Evolutionary conservation across 2,329 filamentous ascomycete genomes (phyloP).

Genomic region (Cordyceps javanica): DNA sequence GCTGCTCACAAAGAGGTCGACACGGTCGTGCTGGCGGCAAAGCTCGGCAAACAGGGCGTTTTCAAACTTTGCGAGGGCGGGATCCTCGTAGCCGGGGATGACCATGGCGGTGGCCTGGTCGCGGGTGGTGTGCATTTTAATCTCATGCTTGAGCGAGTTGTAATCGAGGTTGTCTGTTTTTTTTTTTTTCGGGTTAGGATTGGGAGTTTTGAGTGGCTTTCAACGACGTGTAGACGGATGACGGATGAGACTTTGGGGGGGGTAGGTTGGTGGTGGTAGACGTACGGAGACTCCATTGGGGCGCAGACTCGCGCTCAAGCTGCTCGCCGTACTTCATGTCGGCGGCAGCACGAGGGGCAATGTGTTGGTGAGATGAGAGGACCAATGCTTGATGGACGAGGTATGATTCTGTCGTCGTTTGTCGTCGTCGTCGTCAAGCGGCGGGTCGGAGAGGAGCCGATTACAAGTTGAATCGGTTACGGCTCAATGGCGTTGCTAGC

Average conservation of each 20-base stretch:
- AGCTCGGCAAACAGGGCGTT: conserved; percentile 65
- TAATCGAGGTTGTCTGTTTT: conserved; percentile 76
- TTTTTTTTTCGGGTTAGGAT: not conserved
- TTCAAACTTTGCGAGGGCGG: conserved; percentile 58
- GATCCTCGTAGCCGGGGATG: conserved; percentile 65
- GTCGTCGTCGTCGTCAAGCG: not conserved
- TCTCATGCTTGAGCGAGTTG: conserved; percentile 77
- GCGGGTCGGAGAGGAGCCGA: not conserved
- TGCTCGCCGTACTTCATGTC: conserved; percentile 43
- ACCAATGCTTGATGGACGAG: not conserved
- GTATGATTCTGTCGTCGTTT: no score
- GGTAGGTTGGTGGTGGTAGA: no score
- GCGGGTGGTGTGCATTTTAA: conserved; percentile 71
- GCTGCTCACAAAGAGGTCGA: conserved; percentile 71
- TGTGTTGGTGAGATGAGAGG: not conserved
- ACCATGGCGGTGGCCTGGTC: conserved; percentile 64
- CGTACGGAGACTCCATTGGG: conserved; percentile 73
- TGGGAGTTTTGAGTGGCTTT: conserved; percentile 5
- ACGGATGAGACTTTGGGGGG: no score
- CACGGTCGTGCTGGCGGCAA: conserved; percentile 67
- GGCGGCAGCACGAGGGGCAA: not conserved
- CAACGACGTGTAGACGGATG: not conserved
- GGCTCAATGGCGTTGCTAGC: not conserved
- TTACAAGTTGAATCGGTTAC: not conserved
- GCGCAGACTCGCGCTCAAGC: conserved; percentile 69